phyloP scores from a whole-genome alignment of 2,329 filamentous ascomycete species.

The Coniella lustricola region DNA sequence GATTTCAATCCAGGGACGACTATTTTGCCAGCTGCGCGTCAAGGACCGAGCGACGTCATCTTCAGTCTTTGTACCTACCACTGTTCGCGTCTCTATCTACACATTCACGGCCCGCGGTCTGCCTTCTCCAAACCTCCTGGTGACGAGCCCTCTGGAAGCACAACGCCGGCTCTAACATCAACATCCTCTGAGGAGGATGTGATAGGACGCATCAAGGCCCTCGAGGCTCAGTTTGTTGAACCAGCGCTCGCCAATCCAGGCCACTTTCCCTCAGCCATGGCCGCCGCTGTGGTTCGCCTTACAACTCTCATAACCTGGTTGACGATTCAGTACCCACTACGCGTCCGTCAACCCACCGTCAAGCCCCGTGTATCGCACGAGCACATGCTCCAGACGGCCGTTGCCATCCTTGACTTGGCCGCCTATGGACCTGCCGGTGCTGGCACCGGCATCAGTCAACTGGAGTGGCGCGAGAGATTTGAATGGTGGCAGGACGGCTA shows the following conservation, averaged over 20 bases:
- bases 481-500: slow-evolving; percentile 43
- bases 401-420: slow-evolving; percentile 38
- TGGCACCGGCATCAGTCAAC: slow-evolving; percentile 23
- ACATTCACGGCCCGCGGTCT: slow-evolving; percentile 29
- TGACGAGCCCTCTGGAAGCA: background rate
- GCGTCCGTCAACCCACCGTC: slow-evolving; percentile 23
- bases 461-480: slow-evolving; percentile 27
- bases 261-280: slow-evolving; percentile 30
- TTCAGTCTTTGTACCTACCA: slow-evolving; percentile 34
- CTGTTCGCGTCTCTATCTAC: slow-evolving; percentile 32
- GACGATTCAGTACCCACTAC: slow-evolving; percentile 37
- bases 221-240: slow-evolving; percentile 34
- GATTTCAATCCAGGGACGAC: slow-evolving; percentile 36
- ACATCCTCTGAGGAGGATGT: slow-evolving; percentile 32
- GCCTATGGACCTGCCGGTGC: slow-evolving; percentile 22
- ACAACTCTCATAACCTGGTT: slow-evolving; percentile 42
- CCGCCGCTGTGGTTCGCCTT: slow-evolving; percentile 33
- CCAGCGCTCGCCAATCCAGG: slow-evolving; percentile 23
- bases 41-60: slow-evolving; percentile 34
- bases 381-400: slow-evolving; percentile 39
- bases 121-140: slow-evolving; percentile 14
- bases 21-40: slow-evolving; percentile 21
- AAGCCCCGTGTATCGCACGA: slow-evolving; percentile 30
- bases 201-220: slow-evolving; percentile 30
- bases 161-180: background rate